Base-by-base conservation (phyloP, 805 yeast species). In the Suhomyces faveliae region DNA sequence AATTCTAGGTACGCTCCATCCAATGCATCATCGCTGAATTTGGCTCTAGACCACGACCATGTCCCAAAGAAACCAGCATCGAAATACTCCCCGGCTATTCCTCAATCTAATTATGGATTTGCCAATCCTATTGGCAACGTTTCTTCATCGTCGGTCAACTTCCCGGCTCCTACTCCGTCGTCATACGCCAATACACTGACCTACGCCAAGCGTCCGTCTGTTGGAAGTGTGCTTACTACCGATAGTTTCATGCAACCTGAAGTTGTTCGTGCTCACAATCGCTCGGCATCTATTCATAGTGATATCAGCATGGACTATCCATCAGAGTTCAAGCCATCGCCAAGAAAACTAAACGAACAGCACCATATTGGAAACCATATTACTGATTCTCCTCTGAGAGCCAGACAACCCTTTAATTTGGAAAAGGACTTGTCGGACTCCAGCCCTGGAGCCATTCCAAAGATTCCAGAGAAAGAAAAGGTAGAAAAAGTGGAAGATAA, bases 301-400 rank as follows among this genome's bases (percentile, higher is more conserved):
- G 71, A 66, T 47, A 52, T 63, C 7, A 64, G 69, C 40, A 48
- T 62, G 45, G 70, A 64, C 43, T 63, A 61, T 49, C 68, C 68
- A 2, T 54, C 47, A 44, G 68, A 64, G 15, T 60, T 63, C 49
- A 63, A 58, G 47, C 22, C 59, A 1, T 46, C 47, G 12, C 47
- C 52, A 20, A 40, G 49, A 37, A 48, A 46, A 19, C 42, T 10
- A 4, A 15, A 13, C 12, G 12, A 22, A 30, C n/a, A n/a, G n/a
- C 37, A 41, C 10, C 12, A 5, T 17, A 12, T 12, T 35, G 22
- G 35, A 7, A 12, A 33, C 15, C 22, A 23, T 13, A 12, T 35
- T 29, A 24, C n/a, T n/a, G 6, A 33, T 9, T 17, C 37, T 15
- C 37, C 37, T 17, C 21, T 33, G 37, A 33, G 37, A 33, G 8